phyloP scores from a whole-genome alignment of 345 rosid species.

The Populus davidiana region DNA sequence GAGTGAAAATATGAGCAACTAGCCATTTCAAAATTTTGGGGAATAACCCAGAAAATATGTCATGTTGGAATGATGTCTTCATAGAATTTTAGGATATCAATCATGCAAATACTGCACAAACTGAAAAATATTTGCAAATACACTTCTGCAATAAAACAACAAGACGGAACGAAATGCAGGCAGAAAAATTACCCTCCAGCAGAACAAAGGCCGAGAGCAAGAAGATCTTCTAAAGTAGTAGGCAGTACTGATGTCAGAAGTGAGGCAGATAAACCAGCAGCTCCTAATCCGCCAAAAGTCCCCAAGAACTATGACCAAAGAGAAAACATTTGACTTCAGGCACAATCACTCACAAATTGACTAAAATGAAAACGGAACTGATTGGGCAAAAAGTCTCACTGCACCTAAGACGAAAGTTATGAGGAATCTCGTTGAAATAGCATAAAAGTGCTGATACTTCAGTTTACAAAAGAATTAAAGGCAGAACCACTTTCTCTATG shows the following conservation, averaged over 20 bases:
- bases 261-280: constrained; percentile 87
- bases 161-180: not conserved
- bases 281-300: constrained; percentile 88
- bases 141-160: not conserved
- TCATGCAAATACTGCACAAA: not conserved
- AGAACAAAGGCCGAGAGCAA: constrained; percentile 88
- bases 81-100: not conserved
- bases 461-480: not conserved
- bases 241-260: constrained; percentile 83
- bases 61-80: not conserved
- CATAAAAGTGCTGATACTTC: not conserved
- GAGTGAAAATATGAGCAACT: not conserved
- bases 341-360: not conserved
- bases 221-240: constrained; percentile 89
- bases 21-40: not conserved
- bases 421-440: not conserved
- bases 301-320: constrained; percentile 55
- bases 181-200: constrained; percentile 76
- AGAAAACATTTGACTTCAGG: constrained; percentile 18
- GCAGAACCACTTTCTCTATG: not conserved
- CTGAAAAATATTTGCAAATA: not conserved
- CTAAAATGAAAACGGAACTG: not conserved
- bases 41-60: not conserved
- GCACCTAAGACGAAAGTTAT: not conserved
- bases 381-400: not conserved